phyloP scores from a whole-genome alignment of 768 basidiomycete genomes.

The Coprinellus micaceus region DNA sequence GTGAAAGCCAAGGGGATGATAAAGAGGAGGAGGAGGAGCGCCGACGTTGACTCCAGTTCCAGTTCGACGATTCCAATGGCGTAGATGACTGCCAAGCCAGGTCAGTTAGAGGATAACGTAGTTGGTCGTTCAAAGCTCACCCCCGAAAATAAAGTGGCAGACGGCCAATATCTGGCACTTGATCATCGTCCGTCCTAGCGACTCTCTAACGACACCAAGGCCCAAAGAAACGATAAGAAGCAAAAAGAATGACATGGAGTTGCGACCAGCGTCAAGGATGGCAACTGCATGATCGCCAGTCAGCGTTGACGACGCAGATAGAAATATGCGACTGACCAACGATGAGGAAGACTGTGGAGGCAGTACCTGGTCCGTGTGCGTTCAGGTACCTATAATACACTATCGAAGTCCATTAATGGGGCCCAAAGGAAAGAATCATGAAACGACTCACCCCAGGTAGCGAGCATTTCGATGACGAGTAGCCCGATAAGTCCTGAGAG shows the following conservation, averaged over 20 bases:
- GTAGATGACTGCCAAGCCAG: slow-evolving; percentile 62
- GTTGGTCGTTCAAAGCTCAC: slow-evolving; percentile 44
- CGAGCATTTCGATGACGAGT: slow-evolving; percentile 91
- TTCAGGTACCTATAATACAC: slow-evolving; percentile 96
- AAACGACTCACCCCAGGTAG: slow-evolving; percentile 68
- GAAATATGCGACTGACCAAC: slow-evolving; percentile 50
- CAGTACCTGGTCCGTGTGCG: slow-evolving; percentile 68
- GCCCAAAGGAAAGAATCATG: neutral
- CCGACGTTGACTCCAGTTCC: slow-evolving; percentile 86
- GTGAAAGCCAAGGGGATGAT: slow-evolving; percentile 94
- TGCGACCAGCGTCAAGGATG: slow-evolving; percentile 92
- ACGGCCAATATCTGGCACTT: slow-evolving; percentile 77
- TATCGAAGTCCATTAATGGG: slow-evolving; percentile 24
- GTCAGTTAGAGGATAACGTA: neutral
- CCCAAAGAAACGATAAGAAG: slow-evolving; percentile 90
- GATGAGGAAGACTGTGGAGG: slow-evolving; percentile 87
- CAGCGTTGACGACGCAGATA: slow-evolving; percentile 9
- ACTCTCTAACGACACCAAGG: slow-evolving; percentile 86
- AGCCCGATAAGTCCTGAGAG: slow-evolving; percentile 84
- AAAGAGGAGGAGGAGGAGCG: slow-evolving; percentile 79
- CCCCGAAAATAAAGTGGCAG: slow-evolving; percentile 91
- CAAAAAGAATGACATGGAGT: slow-evolving; percentile 94
- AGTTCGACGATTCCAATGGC: slow-evolving; percentile 93
- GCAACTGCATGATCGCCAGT: slow-evolving; percentile 54
- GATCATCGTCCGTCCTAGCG: slow-evolving; percentile 79